These are phyloP conservation scores for Anthracocystis setariae DNA, from an alignment of 1,284 basidiomycete genomes.

Conservation along the genomic window DNA sequence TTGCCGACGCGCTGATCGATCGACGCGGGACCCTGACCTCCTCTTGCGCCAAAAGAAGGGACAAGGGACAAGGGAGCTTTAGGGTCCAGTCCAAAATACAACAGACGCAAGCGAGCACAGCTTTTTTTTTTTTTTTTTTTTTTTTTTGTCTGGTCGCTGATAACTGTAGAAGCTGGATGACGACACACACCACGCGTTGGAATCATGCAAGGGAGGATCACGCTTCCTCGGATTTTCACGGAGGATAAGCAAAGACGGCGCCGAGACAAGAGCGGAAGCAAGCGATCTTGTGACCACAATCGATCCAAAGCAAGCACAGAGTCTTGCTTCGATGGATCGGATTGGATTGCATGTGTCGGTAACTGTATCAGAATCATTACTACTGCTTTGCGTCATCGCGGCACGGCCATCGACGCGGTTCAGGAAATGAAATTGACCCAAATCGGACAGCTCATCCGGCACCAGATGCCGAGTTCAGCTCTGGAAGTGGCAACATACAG, in stretches of 20 bases:
- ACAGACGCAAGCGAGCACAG: background rate
- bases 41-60: background rate
- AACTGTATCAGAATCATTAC: background rate
- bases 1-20: slow-evolving; percentile 4
- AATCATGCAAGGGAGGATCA: no score
- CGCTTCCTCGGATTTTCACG: no score
- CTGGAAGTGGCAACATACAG: no score
- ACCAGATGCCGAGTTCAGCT: no score
- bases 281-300: slow-evolving; percentile 1
- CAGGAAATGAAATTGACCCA: background rate
- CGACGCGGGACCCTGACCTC: slow-evolving; percentile 2
- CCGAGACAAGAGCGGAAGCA: background rate
- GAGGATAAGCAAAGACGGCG: background rate
- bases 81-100: background rate
- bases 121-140: no score
- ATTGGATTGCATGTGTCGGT: no score
- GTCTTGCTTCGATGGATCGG: no score
- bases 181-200: no score
- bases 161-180: no score
- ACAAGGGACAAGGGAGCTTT: background rate
- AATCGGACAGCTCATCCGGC: no score
- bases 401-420: background rate
- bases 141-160: no score
- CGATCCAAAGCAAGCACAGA: no score
- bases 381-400: background rate